Evolutionary conservation across 2,329 filamentous ascomycete genomes (phyloP).

Genomic region (Nothomitra cinnamomea): DNA sequence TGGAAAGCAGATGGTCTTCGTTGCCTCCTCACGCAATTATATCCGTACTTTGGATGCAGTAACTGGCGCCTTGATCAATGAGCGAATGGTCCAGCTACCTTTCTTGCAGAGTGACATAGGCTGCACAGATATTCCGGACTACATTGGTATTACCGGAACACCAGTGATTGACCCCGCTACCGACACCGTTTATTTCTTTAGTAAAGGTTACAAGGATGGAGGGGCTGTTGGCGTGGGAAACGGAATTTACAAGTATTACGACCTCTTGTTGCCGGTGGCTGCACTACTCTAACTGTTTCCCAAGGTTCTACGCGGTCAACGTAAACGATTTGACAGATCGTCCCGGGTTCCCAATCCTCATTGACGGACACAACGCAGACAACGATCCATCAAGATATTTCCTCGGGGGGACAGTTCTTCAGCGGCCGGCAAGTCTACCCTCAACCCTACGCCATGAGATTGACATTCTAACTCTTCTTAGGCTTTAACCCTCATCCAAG

Average conservation of each 20-base stretch:
- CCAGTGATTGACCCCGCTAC: constrained; percentile 11
- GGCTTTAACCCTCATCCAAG: constrained; percentile 28
- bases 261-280: background rate
- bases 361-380: constrained; percentile 29
- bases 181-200: constrained; percentile 17
- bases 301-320: constrained; percentile 22
- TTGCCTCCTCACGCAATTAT: constrained; percentile 23
- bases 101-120: constrained; percentile 33
- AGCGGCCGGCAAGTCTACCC: constrained; percentile 23
- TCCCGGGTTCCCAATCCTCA: constrained; percentile 28
- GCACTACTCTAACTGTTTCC: background rate
- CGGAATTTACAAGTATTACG: constrained; percentile 20
- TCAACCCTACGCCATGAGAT: background rate
- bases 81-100: constrained; percentile 26
- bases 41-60: constrained; percentile 26
- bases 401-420: constrained; percentile 33
- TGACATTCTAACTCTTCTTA: background rate
- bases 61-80: constrained; percentile 23
- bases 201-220: constrained; percentile 13
- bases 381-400: constrained; percentile 34
- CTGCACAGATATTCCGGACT: constrained; percentile 33
- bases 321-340: constrained; percentile 23
- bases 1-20: constrained; percentile 22
- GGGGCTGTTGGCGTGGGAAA: constrained; percentile 19
- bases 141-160: constrained; percentile 26